These are phyloP conservation scores for Patellifolia procumbens DNA, from an alignment of 179 eudicot genomes.

Conservation along the genomic window DNA sequence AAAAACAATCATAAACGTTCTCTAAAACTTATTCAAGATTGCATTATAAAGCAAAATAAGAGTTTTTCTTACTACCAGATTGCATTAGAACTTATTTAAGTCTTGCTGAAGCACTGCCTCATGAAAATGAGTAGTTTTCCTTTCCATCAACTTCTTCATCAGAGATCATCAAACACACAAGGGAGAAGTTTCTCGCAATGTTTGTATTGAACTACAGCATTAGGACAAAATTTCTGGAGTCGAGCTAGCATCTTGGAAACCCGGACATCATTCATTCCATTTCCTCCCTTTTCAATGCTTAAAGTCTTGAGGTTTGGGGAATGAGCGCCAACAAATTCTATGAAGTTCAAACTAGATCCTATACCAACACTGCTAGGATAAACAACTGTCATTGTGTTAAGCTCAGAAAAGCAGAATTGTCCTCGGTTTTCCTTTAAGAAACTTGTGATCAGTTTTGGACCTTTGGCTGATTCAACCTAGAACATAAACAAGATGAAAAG, in stretches of 20 bases:
- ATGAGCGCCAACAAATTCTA: constrained; percentile 6
- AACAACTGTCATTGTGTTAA: not conserved
- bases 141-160: not conserved
- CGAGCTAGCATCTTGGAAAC: not conserved
- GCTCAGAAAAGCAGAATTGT: not conserved
- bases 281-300: constrained; percentile 6
- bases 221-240: constrained; percentile 9
- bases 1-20: not conserved
- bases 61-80: not conserved
- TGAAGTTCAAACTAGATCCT: constrained; percentile 3
- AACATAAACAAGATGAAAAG: not conserved
- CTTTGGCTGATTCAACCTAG: not conserved
- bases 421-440: too few relatives aligned
- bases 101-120: not conserved
- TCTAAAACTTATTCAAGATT: not conserved
- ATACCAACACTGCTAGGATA: not conserved
- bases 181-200: too few relatives aligned
- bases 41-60: not conserved
- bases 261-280: not conserved
- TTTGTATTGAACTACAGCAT: not conserved
- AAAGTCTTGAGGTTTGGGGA: constrained; percentile 6
- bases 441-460: not conserved
- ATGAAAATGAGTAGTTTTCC: not conserved
- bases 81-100: too few relatives aligned
- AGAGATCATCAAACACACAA: not conserved